Conservation (phyloP, 2,329 filamentous ascomycete species). For the Leptodontidium sp. region DNA sequence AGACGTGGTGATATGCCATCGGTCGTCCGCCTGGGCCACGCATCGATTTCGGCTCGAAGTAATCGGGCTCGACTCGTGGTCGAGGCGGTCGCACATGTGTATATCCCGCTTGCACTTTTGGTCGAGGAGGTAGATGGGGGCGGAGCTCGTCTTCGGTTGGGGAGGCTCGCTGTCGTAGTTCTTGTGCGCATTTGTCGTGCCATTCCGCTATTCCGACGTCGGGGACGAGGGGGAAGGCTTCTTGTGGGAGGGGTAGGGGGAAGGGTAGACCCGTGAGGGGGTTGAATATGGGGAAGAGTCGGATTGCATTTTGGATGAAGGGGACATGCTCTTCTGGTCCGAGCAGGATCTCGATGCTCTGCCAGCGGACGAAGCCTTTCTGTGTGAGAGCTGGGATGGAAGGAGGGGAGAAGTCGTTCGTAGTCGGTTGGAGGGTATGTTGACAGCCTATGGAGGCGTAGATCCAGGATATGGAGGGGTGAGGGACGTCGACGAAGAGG, state of each 20-base stretch:
- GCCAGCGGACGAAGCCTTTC: constrained; percentile 90
- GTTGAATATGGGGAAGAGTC: constrained; percentile 78
- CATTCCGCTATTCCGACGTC: constrained; percentile 85
- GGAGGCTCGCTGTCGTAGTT: constrained; percentile 68
- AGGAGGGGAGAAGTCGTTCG: constrained; percentile 75
- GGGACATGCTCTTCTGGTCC: constrained; percentile 88
- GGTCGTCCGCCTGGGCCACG: constrained; percentile 17
- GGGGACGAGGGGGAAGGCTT: constrained; percentile 74
- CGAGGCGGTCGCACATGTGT: constrained; percentile 39
- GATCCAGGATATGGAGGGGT: constrained; percentile 84
- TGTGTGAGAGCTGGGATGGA: constrained; percentile 83
- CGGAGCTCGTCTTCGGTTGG: constrained; percentile 39
- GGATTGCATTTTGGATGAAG: constrained; percentile 82
- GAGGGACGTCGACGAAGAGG: constrained; percentile 80
- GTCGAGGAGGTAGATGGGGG: constrained; percentile 42
- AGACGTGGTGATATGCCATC: constrained; percentile 31
- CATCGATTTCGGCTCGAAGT: constrained; percentile 35
- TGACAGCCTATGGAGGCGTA: constrained; percentile 92
- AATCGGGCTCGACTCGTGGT: constrained; percentile 33
- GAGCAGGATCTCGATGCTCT: constrained; percentile 88
- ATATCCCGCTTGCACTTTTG: constrained; percentile 42
- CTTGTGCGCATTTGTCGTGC: constrained; percentile 81
- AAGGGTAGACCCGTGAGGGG: constrained; percentile 77
- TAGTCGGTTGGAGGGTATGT: constrained; percentile 80
- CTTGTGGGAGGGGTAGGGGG: constrained; percentile 62